phyloP scores from a whole-genome alignment of 805 yeast genomes.

The Myxozyma kluyveri region DNA sequence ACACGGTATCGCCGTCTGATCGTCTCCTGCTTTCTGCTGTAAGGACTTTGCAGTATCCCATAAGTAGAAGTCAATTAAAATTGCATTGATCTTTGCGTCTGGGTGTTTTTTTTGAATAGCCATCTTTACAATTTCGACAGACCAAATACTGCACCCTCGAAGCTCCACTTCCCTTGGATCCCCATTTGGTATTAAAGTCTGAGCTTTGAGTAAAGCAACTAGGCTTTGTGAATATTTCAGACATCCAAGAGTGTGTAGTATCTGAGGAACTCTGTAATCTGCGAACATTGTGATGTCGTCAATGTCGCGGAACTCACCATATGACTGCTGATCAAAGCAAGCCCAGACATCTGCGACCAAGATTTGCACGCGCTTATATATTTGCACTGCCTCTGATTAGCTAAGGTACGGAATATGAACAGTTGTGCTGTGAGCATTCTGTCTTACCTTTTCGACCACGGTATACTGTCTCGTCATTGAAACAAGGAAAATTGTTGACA shows the following conservation, averaged over 20 bases:
- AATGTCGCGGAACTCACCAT: slow-evolving; percentile 43
- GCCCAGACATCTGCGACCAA: slow-evolving; percentile 46
- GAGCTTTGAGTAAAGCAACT: slow-evolving; percentile 26
- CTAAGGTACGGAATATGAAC: not conserved
- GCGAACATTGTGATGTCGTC: slow-evolving; percentile 47
- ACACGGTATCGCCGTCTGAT: slow-evolving; percentile 33
- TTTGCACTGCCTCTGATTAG: slow-evolving; percentile 31
- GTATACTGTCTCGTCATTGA: slow-evolving; percentile 39
- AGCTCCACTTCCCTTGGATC: slow-evolving; percentile 42
- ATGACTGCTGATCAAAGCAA: slow-evolving; percentile 40
- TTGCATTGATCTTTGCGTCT: slow-evolving; percentile 36
- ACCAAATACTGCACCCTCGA: slow-evolving; percentile 45
- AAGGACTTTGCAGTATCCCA: slow-evolving; percentile 47
- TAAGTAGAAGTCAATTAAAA: slow-evolving; percentile 44
- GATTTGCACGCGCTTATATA: slow-evolving; percentile 46
- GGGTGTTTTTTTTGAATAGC: slow-evolving; percentile 32
- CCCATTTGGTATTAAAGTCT: slow-evolving; percentile 36
- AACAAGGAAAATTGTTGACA: slow-evolving; percentile 36
- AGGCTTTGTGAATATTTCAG: slow-evolving; percentile 38
- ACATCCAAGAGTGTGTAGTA: slow-evolving; percentile 41
- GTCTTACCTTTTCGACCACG: slow-evolving; percentile 28
- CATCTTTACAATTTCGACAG: slow-evolving; percentile 40
- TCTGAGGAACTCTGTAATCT: slow-evolving; percentile 48
- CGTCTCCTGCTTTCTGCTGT: slow-evolving; percentile 32
- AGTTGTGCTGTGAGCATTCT: not conserved